Percentiles rank a stretch among this genome's conserved stretches.
These are phyloP conservation scores for Xylariaceae sp. DNA, from an alignment of 2,329 filamentous ascomycete species.

Conservation along the genomic window DNA sequence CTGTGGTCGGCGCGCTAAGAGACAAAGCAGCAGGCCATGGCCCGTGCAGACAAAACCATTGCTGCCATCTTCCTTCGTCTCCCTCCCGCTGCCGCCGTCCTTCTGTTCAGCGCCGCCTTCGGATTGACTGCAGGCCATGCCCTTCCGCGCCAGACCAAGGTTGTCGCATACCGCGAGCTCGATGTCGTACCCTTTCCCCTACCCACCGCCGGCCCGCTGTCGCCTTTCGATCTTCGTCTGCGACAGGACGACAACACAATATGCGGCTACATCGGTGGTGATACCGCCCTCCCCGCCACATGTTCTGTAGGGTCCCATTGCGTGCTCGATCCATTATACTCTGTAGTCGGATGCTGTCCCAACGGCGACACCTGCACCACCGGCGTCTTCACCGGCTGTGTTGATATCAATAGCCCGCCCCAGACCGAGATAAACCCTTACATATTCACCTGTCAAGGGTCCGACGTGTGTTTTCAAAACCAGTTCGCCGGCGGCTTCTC, in stretches of 20 bases:
- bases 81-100: conserved; percentile 32
- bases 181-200: conserved; percentile 39
- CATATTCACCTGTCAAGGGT: conserved; percentile 51
- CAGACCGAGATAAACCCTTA: conserved; percentile 53
- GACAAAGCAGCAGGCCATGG: too few relatives aligned
- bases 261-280: conserved; percentile 55
- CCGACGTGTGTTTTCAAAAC: conserved; percentile 53
- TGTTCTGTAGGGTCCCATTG: conserved; percentile 57
- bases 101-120: conserved; percentile 34
- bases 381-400: conserved; percentile 56
- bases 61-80: conserved; percentile 33
- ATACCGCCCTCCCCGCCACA: conserved; percentile 50
- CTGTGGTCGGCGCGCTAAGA: conserved; percentile 13
- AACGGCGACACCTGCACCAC: conserved; percentile 48
- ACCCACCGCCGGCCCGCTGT: conserved; percentile 40
- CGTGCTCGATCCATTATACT: conserved; percentile 46
- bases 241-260: conserved; percentile 51
- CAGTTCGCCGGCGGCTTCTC: conserved; percentile 51
- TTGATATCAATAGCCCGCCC: conserved; percentile 47
- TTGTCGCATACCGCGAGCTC: conserved; percentile 35
- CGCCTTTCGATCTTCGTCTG: conserved; percentile 35
- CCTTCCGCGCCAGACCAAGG: conserved; percentile 39
- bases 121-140: conserved; percentile 34
- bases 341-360: conserved; percentile 55
- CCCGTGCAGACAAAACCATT: conserved; percentile 29